These are phyloP conservation scores for Pistacia vera DNA, from an alignment of 345 rosid genomes.

Conservation along the genomic window DNA sequence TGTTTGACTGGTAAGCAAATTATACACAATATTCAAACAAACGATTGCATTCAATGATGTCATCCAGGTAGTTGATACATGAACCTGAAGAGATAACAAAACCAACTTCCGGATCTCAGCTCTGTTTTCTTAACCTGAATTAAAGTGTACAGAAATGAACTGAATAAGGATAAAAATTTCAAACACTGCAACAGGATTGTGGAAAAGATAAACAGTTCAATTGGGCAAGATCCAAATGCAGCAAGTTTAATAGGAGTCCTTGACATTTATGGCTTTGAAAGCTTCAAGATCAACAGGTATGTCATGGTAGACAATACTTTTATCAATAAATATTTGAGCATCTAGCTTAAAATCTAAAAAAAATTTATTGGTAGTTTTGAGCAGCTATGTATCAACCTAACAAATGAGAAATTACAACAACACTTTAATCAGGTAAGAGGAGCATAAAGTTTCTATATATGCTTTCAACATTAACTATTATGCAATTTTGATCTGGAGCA, in stretches of 20 bases:
- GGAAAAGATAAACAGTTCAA: slow-evolving; percentile 70
- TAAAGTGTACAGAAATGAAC: neutral
- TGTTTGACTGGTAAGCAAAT: slow-evolving; percentile 66
- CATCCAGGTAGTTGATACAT: neutral
- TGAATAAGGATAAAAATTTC: slow-evolving; percentile 1
- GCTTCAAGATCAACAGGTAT: slow-evolving; percentile 75
- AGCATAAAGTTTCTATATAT: neutral
- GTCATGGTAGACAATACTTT: neutral
- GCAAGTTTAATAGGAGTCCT: slow-evolving; percentile 72
- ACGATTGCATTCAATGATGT: slow-evolving; percentile 1
- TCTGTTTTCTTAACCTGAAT: neutral
- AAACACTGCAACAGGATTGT: slow-evolving; percentile 59
- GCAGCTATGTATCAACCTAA: slow-evolving; percentile 78
- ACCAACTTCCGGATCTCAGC: no score
- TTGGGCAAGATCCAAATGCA: slow-evolving; percentile 74
- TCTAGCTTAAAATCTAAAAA: slow-evolving; percentile 11
- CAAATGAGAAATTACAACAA: slow-evolving; percentile 81
- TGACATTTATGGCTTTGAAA: slow-evolving; percentile 81
- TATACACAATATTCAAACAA: slow-evolving; percentile 19
- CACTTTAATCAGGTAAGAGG: slow-evolving; percentile 73
- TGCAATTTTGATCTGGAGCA: neutral
- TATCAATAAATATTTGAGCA: neutral
- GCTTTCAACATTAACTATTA: neutral
- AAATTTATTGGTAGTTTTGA: slow-evolving; percentile 51
- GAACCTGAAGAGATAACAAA: neutral